Base-by-base conservation (phyloP, 805 yeast species). In the Hanseniaspora meyeri region DNA sequence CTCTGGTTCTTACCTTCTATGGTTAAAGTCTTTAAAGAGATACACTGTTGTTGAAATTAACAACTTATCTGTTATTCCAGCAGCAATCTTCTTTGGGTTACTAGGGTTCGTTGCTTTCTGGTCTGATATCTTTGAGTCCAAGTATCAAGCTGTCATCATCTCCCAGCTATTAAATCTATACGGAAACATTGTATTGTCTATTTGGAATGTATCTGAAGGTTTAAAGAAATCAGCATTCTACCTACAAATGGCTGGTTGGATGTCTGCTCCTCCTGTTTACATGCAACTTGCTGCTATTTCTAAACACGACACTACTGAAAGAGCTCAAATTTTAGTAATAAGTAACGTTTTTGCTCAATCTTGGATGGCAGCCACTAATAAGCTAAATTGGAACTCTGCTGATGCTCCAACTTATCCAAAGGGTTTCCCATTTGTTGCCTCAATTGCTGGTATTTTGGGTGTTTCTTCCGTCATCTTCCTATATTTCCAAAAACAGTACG, bases 211-310 rank as follows among this genome's bases (percentile, higher is more conserved):
- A 9, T 72, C 77, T 1, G 78, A 77, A 60, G 61, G 72, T 9
- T 80, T 79, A 5, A 80, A 77, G 62, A 79, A 83, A 82, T 80
- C 77, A 67, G 85, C 81, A 0, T 80, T 73, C 67, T 72, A 78
- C 62, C 65, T 79, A 43, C 80, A 76, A 59, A 80, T 78, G 64
- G 73, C 76, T 57, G 82, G 81, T 8, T 75, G 81, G 78, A 79
- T 83, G 11, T 76, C 76, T 75, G 82, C 84, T 0, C 79, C 83
- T 0, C 79, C 77, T 0, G 65, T 79, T 16, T 80, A 79, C 63
- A 73, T 80, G 17, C 80, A 83, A 82, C 76, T 75, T 54, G 77
- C 77, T 60, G 82, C 78, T 65, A 78, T 79, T 40, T 75, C 80
- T 56, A 71, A 83, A 49, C 71, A 75, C 45, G 80, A 79, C 60